Evolutionary conservation across 306 rosid species (phyloP), one percentile per base, ranked within the genome.

Genomic region (Spatholobus suberectus): DNA sequence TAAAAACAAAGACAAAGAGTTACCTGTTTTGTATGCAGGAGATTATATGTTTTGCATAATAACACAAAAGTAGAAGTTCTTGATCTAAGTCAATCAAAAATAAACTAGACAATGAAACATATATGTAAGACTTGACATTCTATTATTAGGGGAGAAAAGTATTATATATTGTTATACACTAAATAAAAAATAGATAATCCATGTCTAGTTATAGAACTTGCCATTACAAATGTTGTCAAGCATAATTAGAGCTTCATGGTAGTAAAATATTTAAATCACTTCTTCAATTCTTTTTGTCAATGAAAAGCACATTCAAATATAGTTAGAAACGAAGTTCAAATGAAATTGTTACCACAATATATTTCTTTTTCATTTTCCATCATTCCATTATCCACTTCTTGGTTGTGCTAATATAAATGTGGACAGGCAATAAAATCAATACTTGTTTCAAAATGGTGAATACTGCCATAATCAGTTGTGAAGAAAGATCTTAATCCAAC

Each of bases 401-500:
- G 62, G 47, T 40, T 67, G 61, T 72, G 71, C 55, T 43, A 73
- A 32, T 51, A 73, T 41, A 67, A 49, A 73, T 81, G 21, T 26
- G 43, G 40, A 87, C 24, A 14, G 74, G 20, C 27, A 59, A 59
- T 59, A 59, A 24, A 59, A 59, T 17, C 40, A 41, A 43, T 29
- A 35, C 35, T 61, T 55, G 35, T 54, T 70, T 47, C 86, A 86
- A 73, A 73, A 58, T 79, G 85, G 38, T 38, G 20, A 52, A 70
- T 78, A 71, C 46, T 71, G 58, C 62, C 52, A 32, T 23, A 27
- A 79, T 58, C 80, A 70, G 73, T 79, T 37, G 23, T 8, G 34
- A 41, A 76, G 79, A 77, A 73, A 77, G 47, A 70, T 54, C 62
- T 41, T 75, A 29, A 63, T 79, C 89, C 82, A 92, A 96, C 99